Conservation (phyloP, 768 basidiomycete genomes). For the Tubosaeta sp. region DNA sequence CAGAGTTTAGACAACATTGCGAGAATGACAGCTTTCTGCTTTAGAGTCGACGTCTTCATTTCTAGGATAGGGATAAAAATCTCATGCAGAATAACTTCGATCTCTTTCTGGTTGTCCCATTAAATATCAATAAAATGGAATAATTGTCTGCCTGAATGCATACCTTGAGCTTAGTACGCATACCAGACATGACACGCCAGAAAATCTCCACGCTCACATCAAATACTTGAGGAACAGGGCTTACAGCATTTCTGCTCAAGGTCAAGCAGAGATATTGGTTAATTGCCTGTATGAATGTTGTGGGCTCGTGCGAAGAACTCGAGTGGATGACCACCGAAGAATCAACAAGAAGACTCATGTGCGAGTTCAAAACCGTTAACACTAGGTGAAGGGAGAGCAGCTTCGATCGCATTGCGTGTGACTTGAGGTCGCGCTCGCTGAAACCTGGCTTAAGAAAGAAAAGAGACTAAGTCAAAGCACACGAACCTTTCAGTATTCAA, state of each 20-base stretch:
- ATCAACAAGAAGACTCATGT: constrained; percentile 87
- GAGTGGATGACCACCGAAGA: constrained; percentile 89
- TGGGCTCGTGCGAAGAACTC: constrained; percentile 81
- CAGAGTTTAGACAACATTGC: constrained; percentile 84
- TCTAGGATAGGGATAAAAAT: constrained; percentile 98
- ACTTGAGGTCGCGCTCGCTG: constrained; percentile 93
- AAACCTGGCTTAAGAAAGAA: constrained; percentile 12
- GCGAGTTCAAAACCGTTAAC: constrained; percentile 84
- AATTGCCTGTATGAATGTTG: constrained; percentile 86
- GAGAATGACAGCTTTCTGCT: constrained; percentile 91
- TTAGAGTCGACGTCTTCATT: constrained; percentile 93
- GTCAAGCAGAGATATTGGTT: constrained; percentile 95
- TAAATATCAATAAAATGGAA: constrained; percentile 7
- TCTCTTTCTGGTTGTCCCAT: constrained; percentile 75
- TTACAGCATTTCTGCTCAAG: constrained; percentile 92
- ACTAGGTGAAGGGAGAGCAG: constrained; percentile 92
- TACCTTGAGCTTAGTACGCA: constrained; percentile 96
- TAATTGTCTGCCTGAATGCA: not conserved
- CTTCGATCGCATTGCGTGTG: constrained; percentile 97
- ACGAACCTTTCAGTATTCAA: constrained; percentile 86
- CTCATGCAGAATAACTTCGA: constrained; percentile 96
- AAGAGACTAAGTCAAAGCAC: not conserved
- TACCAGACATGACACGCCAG: constrained; percentile 90
- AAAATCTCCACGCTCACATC: constrained; percentile 98
- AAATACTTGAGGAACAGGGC: constrained; percentile 93